A percentile compares a stretch with the other conserved stretches of the same genome.
These are phyloP conservation scores for Leccinum barrowsii DNA, from an alignment of 768 basidiomycete genomes.

Conservation along the genomic window DNA sequence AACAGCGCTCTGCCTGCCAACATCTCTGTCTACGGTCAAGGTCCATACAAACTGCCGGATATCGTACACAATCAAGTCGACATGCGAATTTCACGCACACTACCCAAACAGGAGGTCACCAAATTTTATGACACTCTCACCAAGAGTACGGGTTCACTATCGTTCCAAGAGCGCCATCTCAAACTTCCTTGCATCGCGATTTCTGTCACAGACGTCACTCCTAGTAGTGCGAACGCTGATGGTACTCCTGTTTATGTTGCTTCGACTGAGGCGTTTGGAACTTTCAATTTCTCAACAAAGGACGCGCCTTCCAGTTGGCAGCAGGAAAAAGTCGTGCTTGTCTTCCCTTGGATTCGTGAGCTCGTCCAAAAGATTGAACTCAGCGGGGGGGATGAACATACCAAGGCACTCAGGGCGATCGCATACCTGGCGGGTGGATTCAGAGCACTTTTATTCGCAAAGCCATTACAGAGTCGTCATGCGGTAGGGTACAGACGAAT, in stretches of 20 bases:
- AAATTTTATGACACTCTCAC: background rate
- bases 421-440: too few relatives aligned
- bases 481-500: too few relatives aligned
- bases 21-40: constrained; percentile 11
- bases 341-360: too few relatives aligned
- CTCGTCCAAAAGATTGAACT: too few relatives aligned
- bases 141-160: background rate
- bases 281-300: background rate
- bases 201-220: background rate
- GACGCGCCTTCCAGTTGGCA: too few relatives aligned
- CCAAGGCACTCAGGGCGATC: too few relatives aligned
- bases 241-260: background rate
- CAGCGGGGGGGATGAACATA: too few relatives aligned
- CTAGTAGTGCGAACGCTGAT: background rate
- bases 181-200: constrained; percentile 13
- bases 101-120: background rate
- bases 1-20: constrained; percentile 14
- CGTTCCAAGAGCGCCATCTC: constrained; percentile 8
- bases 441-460: too few relatives aligned
- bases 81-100: background rate
- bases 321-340: too few relatives aligned
- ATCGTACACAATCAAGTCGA: background rate
- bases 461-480: too few relatives aligned
- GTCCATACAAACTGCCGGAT: background rate
- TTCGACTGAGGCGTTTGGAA: background rate